These are phyloP conservation scores for Candida parachauliodes DNA, from an alignment of 805 yeast genomes.

Conservation along the genomic window DNA sequence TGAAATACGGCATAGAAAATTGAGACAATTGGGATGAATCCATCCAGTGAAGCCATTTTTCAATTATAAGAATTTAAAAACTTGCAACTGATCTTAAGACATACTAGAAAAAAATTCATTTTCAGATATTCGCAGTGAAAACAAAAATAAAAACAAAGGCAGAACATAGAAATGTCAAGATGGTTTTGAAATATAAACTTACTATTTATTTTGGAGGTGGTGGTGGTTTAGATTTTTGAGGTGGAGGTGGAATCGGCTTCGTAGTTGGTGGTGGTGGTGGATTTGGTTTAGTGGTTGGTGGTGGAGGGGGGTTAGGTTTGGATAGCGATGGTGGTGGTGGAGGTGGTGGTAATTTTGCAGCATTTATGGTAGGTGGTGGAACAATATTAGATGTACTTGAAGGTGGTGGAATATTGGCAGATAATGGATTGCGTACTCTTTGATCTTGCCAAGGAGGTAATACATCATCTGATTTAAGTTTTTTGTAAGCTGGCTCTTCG, in stretches of 20 bases:
- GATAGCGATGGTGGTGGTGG: conserved; percentile 12
- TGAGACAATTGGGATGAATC: conserved; percentile 86
- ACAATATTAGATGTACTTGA: conserved; percentile 17
- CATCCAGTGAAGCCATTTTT: conserved; percentile 44
- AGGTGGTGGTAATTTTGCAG: conserved; percentile 16
- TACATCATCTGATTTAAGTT: conserved; percentile 15
- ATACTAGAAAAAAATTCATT: too few species aligned
- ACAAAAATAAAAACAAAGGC: background rate
- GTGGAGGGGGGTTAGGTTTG: conserved; percentile 10
- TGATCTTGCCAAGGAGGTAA: conserved; percentile 6
- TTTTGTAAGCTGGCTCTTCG: conserved; percentile 21
- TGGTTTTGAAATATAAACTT: background rate
- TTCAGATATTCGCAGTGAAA: background rate
- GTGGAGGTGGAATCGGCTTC: conserved; percentile 23
- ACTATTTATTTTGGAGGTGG: conserved; percentile 7
- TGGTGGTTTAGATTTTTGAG: conserved; percentile 18
- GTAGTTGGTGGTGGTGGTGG: conserved; percentile 16
- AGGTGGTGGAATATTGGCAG: conserved; percentile 16
- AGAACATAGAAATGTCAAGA: background rate
- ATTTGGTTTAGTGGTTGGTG: conserved; percentile 14
- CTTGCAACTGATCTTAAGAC: too few species aligned
- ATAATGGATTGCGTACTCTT: conserved; percentile 11
- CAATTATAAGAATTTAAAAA: too few species aligned
- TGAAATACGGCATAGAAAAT: conserved; percentile 90
- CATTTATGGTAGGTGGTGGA: conserved; percentile 13